Percentiles rank a stretch among this genome's conserved stretches.
phyloP scores from a whole-genome alignment of 805 yeast genomes.

The Ogataea trehaloabstinens region DNA sequence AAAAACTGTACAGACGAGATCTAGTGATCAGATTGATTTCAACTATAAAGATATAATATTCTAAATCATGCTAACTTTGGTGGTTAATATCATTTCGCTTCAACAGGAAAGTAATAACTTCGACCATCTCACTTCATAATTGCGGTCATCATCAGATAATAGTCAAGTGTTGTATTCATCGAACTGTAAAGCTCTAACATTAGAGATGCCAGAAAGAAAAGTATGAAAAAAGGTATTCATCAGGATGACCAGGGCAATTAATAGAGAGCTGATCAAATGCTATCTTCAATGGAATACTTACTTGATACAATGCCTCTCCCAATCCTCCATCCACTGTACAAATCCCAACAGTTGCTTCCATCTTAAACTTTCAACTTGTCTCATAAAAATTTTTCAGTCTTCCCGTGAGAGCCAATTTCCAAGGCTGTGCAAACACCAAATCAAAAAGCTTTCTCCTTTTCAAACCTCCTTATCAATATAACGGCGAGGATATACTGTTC shows the following conservation, averaged over 20 bases:
- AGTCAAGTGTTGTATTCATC: constrained; percentile 77
- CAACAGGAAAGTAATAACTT: too few species aligned
- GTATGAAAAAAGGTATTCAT: constrained; percentile 25
- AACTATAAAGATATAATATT: too few species aligned
- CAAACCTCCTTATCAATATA: constrained; percentile 23
- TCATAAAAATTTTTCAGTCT: not conserved
- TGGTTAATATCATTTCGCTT: too few species aligned
- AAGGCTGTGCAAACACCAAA: too few species aligned
- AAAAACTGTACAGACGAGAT: too few species aligned
- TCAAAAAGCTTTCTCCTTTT: constrained; percentile 9
- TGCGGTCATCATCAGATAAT: constrained; percentile 68
- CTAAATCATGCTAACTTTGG: too few species aligned
- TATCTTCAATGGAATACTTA: constrained; percentile 5
- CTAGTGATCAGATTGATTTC: too few species aligned
- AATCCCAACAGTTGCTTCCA: too few species aligned
- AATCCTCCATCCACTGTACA: too few species aligned
- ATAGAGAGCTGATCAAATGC: constrained; percentile 31
- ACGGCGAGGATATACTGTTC: constrained; percentile 30
- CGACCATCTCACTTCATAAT: too few species aligned
- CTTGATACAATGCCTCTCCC: constrained; percentile 3
- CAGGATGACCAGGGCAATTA: constrained; percentile 24
- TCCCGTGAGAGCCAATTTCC: not conserved
- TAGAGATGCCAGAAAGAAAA: constrained; percentile 91
- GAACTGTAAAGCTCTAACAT: constrained; percentile 78
- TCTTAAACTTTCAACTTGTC: too few species aligned